phyloP scores from a whole-genome alignment of 1,284 basidiomycete species.

The Ganoderma leucocontextum region DNA sequence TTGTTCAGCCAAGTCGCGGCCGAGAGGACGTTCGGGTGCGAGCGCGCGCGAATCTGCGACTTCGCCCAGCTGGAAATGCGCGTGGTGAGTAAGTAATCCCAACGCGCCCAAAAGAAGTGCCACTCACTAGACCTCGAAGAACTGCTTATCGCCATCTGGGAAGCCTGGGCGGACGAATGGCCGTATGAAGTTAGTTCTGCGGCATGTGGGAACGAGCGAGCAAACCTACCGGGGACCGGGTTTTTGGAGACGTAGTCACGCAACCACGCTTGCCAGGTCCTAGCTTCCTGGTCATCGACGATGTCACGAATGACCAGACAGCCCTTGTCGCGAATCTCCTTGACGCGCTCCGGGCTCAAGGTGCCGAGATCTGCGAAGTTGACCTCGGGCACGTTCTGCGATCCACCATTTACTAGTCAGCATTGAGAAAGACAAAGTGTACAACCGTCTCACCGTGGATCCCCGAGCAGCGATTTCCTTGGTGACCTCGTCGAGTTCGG shows the following conservation, averaged over 20 bases:
- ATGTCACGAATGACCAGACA: constrained; percentile 70
- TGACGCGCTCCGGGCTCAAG: constrained; percentile 55
- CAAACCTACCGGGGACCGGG: constrained; percentile 56
- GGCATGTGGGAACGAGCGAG: neutral
- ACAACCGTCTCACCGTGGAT: constrained; percentile 51
- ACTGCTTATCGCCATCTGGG: constrained; percentile 70
- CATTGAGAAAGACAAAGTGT: neutral
- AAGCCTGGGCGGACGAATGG: constrained; percentile 49
- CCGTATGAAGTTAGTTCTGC: neutral
- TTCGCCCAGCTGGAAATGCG: constrained; percentile 66
- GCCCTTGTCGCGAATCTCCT: constrained; percentile 62
- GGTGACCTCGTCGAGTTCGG: constrained; percentile 54
- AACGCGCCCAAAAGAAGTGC: neutral
- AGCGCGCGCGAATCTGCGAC: constrained; percentile 74
- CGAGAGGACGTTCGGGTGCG: constrained; percentile 77
- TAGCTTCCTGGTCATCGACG: constrained; percentile 62
- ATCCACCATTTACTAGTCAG: neutral
- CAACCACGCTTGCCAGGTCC: constrained; percentile 64
- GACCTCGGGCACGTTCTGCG: constrained; percentile 63
- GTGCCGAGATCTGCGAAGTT: constrained; percentile 60
- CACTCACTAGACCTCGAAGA: constrained; percentile 71
- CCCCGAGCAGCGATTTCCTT: constrained; percentile 55
- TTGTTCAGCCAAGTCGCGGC: constrained; percentile 70
- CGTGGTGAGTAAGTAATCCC: neutral
- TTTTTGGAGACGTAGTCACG: constrained; percentile 65